These are phyloP conservation scores for Fulvia fulva DNA, from an alignment of 2,329 filamentous ascomycete species.

Conservation along the genomic window DNA sequence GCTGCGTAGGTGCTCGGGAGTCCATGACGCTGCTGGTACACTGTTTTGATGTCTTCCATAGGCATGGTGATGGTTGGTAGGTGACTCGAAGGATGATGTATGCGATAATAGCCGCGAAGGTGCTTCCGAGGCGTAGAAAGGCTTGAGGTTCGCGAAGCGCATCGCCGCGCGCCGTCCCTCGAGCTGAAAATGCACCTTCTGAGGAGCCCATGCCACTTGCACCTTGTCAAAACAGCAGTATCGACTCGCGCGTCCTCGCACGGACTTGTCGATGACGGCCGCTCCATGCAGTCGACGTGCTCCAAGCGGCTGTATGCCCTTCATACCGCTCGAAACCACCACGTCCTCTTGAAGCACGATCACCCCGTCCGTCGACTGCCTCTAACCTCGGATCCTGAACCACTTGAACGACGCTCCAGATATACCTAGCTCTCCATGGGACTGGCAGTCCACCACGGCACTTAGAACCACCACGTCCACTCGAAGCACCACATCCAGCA, in stretches of 20 bases:
- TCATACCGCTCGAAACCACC: no score
- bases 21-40: slow-evolving; percentile 20
- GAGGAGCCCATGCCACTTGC: neutral
- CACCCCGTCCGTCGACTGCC: no score
- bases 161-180: neutral
- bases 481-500: no score
- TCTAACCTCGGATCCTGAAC: no score
- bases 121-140: neutral
- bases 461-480: no score
- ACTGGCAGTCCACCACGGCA: no score
- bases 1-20: slow-evolving; percentile 20
- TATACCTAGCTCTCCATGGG: no score
- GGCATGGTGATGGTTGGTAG: slow-evolving; percentile 6
- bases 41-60: slow-evolving; percentile 19
- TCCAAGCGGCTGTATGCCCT: no score
- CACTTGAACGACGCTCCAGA: no score
- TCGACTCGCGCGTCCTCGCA: neutral
- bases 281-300: no score
- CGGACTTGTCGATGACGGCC: no score
- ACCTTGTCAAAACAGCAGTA: neutral
- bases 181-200: neutral
- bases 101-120: neutral
- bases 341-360: no score
- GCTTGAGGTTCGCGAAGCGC: neutral
- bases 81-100: neutral